A percentile compares a stretch with the other conserved stretches of the same genome.
phyloP scores from a whole-genome alignment of 1,139 yeast genomes.

The Blastobotrys arbuscula region DNA sequence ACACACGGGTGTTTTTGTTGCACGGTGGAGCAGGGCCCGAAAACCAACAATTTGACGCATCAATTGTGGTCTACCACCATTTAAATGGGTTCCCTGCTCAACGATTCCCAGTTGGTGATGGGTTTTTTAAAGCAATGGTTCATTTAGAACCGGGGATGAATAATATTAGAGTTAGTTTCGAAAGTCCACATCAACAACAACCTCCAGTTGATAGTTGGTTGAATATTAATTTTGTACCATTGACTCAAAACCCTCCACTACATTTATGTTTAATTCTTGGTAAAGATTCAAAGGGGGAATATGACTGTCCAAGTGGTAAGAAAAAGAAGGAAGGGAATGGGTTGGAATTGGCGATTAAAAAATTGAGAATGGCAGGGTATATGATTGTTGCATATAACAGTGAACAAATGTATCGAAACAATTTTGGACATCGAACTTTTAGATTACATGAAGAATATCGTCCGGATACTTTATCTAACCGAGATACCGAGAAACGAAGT shows the following conservation, averaged over 20 bases:
- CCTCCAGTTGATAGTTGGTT: conserved; percentile 17
- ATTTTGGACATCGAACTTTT: conserved; percentile 68
- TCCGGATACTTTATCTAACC: conserved; percentile 45
- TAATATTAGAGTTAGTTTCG: conserved; percentile 28
- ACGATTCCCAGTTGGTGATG: conserved; percentile 61
- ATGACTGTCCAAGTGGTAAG: conserved; percentile 66
- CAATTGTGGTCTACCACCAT: conserved; percentile 43
- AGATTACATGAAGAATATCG: conserved; percentile 66
- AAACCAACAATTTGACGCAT: conserved; percentile 20
- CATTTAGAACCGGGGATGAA: conserved; percentile 61
- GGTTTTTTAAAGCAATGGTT: conserved; percentile 68
- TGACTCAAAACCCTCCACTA: conserved; percentile 66
- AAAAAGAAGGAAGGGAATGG: conserved; percentile 55
- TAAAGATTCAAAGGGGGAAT: conserved; percentile 63
- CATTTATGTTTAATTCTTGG: conserved; percentile 77
- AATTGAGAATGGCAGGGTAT: conserved; percentile 78
- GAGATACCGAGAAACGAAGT: conserved; percentile 44
- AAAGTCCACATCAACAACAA: conserved; percentile 17
- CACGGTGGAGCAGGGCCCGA: conserved; percentile 33
- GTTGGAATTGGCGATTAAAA: conserved; percentile 68
- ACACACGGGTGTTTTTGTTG: conserved; percentile 30
- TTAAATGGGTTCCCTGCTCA: conserved; percentile 61
- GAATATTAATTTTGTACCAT: conserved; percentile 50
- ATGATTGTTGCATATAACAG: conserved; percentile 90
- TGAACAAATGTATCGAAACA: conserved; percentile 76